Evolutionary conservation across 371 early-diverging fungal genomes (phyloP).

Genomic region (Phascolomyces articulosus): DNA sequence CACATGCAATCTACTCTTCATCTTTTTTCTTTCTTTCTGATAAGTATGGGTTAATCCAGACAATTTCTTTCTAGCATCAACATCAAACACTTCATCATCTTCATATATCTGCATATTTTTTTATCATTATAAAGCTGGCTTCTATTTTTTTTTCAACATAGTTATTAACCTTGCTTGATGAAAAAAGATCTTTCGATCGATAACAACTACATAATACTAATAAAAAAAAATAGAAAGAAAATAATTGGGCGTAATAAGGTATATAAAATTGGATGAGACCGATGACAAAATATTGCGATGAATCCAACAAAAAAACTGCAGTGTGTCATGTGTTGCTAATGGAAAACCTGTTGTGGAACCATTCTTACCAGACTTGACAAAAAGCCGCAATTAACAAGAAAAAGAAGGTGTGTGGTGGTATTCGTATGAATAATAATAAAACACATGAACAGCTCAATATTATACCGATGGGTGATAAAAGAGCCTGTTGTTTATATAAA

Average conservation of each 20-base stretch:
- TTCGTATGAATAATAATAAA: neutral
- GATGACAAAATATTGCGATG: slow-evolving; percentile 6
- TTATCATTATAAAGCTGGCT: too few species aligned
- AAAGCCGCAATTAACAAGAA: too few species aligned
- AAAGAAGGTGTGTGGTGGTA: neutral
- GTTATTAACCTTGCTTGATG: too few species aligned
- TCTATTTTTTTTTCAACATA: too few species aligned
- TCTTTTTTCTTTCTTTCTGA: neutral
- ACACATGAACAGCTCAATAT: too few species aligned
- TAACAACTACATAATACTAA: neutral
- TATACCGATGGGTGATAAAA: neutral
- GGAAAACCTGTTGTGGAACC: slow-evolving; percentile 1
- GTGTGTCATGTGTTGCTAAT: slow-evolving; percentile 1
- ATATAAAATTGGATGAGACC: neutral
- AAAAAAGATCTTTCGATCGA: too few species aligned
- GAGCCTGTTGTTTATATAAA: too few species aligned
- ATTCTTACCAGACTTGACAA: slow-evolving; percentile 7
- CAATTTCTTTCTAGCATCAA: too few species aligned
- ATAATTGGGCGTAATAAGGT: too few species aligned
- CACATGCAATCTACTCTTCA: neutral
- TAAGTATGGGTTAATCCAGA: too few species aligned
- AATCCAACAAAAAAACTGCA: slow-evolving; percentile 1
- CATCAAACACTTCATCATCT: too few species aligned
- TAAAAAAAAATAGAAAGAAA: neutral
- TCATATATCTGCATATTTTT: too few species aligned